Evolutionary conservation across 2,329 filamentous ascomycete species (phyloP).

Genomic region (Talaromyces sp.): DNA sequence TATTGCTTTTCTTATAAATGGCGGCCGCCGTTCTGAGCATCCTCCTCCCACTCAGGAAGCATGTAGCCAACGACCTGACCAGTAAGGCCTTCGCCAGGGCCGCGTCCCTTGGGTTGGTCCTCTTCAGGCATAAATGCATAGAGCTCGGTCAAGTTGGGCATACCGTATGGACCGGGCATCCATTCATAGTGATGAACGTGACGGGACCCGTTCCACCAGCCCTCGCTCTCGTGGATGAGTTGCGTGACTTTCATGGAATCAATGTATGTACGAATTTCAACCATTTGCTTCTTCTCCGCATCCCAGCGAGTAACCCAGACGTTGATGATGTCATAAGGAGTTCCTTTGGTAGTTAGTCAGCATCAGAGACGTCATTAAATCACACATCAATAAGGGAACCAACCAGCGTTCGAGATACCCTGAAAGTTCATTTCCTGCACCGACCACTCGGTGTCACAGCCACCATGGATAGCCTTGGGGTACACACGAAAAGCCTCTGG

Average conservation of each 20-base stretch:
- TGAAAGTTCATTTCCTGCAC: constrained; percentile 33
- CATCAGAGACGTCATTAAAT: constrained; percentile 2
- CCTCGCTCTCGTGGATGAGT: constrained; percentile 33
- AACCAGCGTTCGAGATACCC: constrained; percentile 34
- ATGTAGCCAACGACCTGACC: background rate
- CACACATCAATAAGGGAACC: constrained; percentile 22
- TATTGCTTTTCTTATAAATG: background rate
- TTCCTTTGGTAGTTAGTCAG: background rate
- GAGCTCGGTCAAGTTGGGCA: constrained; percentile 27
- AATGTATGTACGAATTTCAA: constrained; percentile 34
- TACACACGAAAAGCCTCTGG: constrained; percentile 32
- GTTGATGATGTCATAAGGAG: constrained; percentile 31
- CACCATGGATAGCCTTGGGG: constrained; percentile 31
- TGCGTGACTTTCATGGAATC: constrained; percentile 23
- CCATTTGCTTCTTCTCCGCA: constrained; percentile 27
- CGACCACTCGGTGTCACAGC: constrained; percentile 33
- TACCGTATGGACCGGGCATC: constrained; percentile 33
- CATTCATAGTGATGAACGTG: constrained; percentile 28
- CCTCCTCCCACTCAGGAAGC: background rate
- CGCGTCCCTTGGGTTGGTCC: background rate
- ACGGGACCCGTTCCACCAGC: constrained; percentile 29
- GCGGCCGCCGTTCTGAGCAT: background rate
- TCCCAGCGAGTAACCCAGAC: constrained; percentile 36
- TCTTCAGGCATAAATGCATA: background rate
- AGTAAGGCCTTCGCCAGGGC: background rate